These are phyloP conservation scores for Symbiotaphrina buchneri DNA, from an alignment of 495 filamentous ascomycete species.

Conservation along the genomic window DNA sequence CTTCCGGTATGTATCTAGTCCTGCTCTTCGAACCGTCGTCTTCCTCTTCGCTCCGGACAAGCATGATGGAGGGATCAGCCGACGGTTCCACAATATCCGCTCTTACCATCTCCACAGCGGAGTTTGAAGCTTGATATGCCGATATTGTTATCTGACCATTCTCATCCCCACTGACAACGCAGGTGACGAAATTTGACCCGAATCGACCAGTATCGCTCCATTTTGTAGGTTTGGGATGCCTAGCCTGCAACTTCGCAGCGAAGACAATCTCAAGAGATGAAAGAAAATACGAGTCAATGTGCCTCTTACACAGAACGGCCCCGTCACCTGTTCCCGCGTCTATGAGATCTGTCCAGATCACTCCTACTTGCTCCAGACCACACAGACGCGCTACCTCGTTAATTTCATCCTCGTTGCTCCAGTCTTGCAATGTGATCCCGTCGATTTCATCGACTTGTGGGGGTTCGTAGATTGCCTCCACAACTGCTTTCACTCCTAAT, in stretches of 20 bases:
- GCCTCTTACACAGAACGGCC: conserved; percentile 79
- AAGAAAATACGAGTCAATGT: conserved; percentile 86
- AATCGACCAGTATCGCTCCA: conserved; percentile 94
- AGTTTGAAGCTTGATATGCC: conserved; percentile 83
- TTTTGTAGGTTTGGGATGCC: conserved; percentile 75
- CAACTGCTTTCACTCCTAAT: conserved; percentile 83
- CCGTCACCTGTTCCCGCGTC: conserved; percentile 65
- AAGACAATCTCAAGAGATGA: conserved; percentile 85
- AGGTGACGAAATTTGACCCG: conserved; percentile 93
- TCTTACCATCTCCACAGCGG: conserved; percentile 88
- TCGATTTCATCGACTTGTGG: conserved; percentile 84
- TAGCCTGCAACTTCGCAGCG: conserved; percentile 66
- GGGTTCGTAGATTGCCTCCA: conserved; percentile 94
- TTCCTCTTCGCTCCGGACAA: conserved; percentile 81
- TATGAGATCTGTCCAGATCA: conserved; percentile 86
- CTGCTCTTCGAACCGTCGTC: conserved; percentile 46
- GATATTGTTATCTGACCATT: conserved; percentile 72
- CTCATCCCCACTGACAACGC: conserved; percentile 80
- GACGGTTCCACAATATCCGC: conserved; percentile 91
- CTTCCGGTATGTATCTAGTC: conserved; percentile 84
- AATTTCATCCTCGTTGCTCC: conserved; percentile 69
- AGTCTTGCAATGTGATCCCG: conserved; percentile 67
- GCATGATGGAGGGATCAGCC: conserved; percentile 80
- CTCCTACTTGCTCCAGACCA: conserved; percentile 73
- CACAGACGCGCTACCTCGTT: conserved; percentile 65